Conservation (phyloP, 768 basidiomycete genomes). For the Tephrocybe sp. region DNA sequence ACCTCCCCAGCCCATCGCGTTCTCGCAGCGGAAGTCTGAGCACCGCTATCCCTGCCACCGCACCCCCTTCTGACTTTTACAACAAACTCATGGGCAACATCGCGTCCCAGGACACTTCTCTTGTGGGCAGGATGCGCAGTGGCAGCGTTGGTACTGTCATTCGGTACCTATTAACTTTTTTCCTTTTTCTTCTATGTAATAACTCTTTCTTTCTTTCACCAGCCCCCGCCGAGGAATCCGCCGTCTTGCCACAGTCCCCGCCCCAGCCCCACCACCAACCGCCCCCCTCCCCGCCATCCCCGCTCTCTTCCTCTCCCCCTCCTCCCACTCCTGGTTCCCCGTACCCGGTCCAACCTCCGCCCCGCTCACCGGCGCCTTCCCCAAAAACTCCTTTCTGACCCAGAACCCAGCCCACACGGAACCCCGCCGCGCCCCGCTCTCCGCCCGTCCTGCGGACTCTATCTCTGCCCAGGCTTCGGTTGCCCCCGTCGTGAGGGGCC, state of each 20-base stretch:
- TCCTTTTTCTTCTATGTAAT: conserved; percentile 4
- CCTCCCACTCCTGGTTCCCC: conserved; percentile 5
- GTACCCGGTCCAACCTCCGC: conserved; percentile 14
- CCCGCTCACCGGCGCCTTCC: conserved; percentile 9
- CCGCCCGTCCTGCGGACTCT: conserved; percentile 6
- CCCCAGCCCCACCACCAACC: conserved; percentile 40
- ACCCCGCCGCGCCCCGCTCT: background rate
- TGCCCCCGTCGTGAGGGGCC: conserved; percentile 21
- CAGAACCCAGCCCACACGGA: background rate
- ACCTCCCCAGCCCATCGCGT: conserved; percentile 39
- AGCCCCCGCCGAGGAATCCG: conserved; percentile 44
- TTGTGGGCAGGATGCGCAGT: conserved; percentile 55
- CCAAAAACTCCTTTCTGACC: background rate
- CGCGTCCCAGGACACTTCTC: conserved; percentile 35
- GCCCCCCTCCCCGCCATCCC: conserved; percentile 40
- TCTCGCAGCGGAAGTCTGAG: conserved; percentile 48
- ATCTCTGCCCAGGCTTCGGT: conserved; percentile 2
- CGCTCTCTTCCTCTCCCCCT: conserved; percentile 15
- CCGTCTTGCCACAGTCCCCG: conserved; percentile 28
- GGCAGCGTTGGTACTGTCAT: conserved; percentile 45
- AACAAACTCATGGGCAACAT: conserved; percentile 12
- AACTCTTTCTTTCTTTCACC: background rate
- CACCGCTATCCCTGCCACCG: conserved; percentile 1
- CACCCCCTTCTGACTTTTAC: conserved; percentile 13
- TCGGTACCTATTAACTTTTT: conserved; percentile 21